These are phyloP conservation scores for Acacia confusa DNA, from an alignment of 306 rosid species.

Conservation along the genomic window DNA sequence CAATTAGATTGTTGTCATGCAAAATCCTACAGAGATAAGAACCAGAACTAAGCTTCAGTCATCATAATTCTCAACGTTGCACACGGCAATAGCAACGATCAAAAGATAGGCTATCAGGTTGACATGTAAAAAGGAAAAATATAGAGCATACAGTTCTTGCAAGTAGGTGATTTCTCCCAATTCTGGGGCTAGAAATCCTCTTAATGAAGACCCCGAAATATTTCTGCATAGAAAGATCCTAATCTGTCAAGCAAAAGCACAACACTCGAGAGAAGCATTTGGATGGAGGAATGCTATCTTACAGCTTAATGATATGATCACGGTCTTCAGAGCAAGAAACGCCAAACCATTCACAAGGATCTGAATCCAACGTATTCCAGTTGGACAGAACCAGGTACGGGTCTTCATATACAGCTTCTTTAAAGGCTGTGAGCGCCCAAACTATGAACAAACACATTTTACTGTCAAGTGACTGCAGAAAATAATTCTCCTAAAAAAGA, in stretches of 20 bases:
- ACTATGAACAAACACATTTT: slow-evolving; percentile 50
- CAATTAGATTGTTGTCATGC: slow-evolving; percentile 77
- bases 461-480: slow-evolving; percentile 17
- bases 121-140: background rate
- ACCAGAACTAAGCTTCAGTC: slow-evolving; percentile 29
- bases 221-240: slow-evolving; percentile 58
- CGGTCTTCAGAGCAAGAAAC: slow-evolving; percentile 57
- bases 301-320: slow-evolving; percentile 81
- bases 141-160: slow-evolving; percentile 74
- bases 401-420: slow-evolving; percentile 80
- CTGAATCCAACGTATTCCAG: slow-evolving; percentile 71
- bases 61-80: slow-evolving; percentile 10
- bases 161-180: slow-evolving; percentile 73
- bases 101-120: slow-evolving; percentile 11
- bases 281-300: slow-evolving; percentile 39
- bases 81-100: slow-evolving; percentile 10
- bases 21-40: slow-evolving; percentile 56
- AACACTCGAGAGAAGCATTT: background rate
- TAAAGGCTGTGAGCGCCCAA: slow-evolving; percentile 63
- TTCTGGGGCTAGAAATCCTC: slow-evolving; percentile 78
- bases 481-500: slow-evolving; percentile 1
- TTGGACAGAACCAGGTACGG: slow-evolving; percentile 61
- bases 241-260: slow-evolving; percentile 25
- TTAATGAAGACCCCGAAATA: slow-evolving; percentile 69
- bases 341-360: slow-evolving; percentile 89